Evolutionary conservation across 768 basidiomycete genomes (phyloP).

Genomic region (Lentinula sp.): DNA sequence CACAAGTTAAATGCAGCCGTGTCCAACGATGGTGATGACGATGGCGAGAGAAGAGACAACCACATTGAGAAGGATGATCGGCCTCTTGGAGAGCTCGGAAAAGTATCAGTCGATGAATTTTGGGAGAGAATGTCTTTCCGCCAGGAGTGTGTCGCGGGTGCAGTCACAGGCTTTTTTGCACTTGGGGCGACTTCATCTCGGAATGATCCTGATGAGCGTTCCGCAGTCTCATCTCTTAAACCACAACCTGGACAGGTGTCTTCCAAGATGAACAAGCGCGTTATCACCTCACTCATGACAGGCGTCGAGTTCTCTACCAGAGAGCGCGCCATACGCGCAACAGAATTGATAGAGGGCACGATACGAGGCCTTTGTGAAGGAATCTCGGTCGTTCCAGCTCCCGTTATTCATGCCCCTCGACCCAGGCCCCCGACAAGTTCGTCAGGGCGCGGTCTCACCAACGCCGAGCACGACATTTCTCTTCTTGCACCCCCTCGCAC

Average conservation of each 20-base stretch:
- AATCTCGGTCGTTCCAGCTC: slow-evolving; percentile 25
- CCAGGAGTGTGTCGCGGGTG: slow-evolving; percentile 89
- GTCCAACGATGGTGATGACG: slow-evolving; percentile 16
- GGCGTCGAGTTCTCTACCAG: slow-evolving; percentile 73
- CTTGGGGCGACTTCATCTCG: slow-evolving; percentile 33
- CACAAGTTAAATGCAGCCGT: slow-evolving; percentile 12
- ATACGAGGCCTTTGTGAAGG: slow-evolving; percentile 72
- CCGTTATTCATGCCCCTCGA: slow-evolving; percentile 7
- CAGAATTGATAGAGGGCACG: slow-evolving; percentile 62
- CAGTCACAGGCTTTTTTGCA: slow-evolving; percentile 92
- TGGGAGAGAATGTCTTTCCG: slow-evolving; percentile 98
- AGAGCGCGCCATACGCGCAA: slow-evolving; percentile 61
- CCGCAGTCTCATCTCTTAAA: slow-evolving; percentile 36
- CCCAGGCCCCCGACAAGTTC: background rate
- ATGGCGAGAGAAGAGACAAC: slow-evolving; percentile 14
- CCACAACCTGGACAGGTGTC: slow-evolving; percentile 60
- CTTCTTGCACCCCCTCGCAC: slow-evolving; percentile 45
- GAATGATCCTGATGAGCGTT: slow-evolving; percentile 10
- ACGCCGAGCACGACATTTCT: slow-evolving; percentile 30
- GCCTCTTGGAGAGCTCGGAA: slow-evolving; percentile 47
- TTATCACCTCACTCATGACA: slow-evolving; percentile 62
- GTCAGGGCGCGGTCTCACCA: slow-evolving; percentile 22
- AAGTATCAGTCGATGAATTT: slow-evolving; percentile 72
- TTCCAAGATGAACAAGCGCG: slow-evolving; percentile 59
- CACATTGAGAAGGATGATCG: slow-evolving; percentile 27